Evolutionary conservation across 306 rosid genomes (phyloP).

Genomic region (Citrullus amarus): DNA sequence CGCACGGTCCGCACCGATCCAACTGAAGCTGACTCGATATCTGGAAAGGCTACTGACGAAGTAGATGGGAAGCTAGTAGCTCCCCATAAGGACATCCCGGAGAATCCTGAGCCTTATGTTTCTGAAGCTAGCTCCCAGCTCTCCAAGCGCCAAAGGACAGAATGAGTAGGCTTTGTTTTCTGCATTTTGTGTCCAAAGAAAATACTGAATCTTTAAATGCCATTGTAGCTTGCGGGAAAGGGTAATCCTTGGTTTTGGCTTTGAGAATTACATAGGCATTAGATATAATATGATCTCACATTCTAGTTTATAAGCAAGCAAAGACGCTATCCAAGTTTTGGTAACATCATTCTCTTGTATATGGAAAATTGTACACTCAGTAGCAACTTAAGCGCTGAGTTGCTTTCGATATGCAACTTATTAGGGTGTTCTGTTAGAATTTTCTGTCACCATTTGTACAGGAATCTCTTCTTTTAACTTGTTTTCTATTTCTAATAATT

Average conservation of each 20-base stretch:
- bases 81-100: slow-evolving; percentile 6
- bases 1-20: slow-evolving; percentile 21
- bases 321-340: background rate
- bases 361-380: background rate
- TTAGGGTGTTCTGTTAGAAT: background rate
- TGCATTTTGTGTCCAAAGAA: background rate
- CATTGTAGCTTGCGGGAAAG: background rate
- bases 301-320: background rate
- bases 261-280: background rate
- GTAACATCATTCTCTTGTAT: slow-evolving; percentile 2
- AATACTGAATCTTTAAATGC: background rate
- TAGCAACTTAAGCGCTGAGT: background rate
- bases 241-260: slow-evolving; percentile 2
- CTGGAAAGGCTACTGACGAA: slow-evolving; percentile 21
- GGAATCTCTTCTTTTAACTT: background rate
- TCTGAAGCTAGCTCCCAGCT: slow-evolving; percentile 14
- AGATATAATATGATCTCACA: background rate
- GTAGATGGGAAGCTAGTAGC: slow-evolving; percentile 25
- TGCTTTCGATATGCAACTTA: background rate
- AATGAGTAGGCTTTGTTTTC: slow-evolving; percentile 17
- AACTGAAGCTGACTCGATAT: slow-evolving; percentile 17
- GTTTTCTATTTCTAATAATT: background rate
- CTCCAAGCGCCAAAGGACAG: slow-evolving; percentile 53
- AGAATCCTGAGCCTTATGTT: slow-evolving; percentile 20
- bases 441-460: background rate